A percentile compares a stretch with the other conserved stretches of the same genome.
phyloP scores from a whole-genome alignment of 2,329 filamentous ascomycete species.

The Aspergillus oerlinghausenensis region DNA sequence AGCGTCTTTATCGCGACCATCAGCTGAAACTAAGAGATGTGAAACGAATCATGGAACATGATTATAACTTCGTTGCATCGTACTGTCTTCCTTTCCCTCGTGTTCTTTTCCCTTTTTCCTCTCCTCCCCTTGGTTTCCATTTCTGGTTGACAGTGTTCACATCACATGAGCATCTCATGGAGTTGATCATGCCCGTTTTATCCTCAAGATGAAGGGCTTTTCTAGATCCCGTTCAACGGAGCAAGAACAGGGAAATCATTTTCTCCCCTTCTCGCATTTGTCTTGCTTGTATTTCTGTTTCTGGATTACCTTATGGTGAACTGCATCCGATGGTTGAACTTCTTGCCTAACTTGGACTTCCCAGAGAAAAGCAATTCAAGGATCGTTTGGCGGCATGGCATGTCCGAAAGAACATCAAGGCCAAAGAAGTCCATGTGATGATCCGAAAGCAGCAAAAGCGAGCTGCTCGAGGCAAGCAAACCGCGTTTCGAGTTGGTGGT shows the following conservation, averaged over 20 bases:
- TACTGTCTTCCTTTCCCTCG: constrained; percentile 17
- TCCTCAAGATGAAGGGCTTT: not conserved
- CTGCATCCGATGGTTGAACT: not conserved
- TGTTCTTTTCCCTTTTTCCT: constrained; percentile 3
- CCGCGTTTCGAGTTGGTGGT: constrained; percentile 31
- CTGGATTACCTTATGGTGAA: not conserved
- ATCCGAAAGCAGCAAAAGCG: constrained; percentile 36
- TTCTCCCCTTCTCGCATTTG: not conserved
- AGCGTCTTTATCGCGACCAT: constrained; percentile 32
- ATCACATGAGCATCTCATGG: not conserved
- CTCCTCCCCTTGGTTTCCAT: not conserved
- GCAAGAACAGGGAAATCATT: not conserved
- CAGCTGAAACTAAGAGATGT: constrained; percentile 35
- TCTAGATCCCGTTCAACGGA: not conserved
- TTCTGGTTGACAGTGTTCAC: not conserved
- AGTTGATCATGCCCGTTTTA: not conserved
- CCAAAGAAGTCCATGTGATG: constrained; percentile 35
- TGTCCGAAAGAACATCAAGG: constrained; percentile 36
- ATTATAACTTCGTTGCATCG: constrained; percentile 35
- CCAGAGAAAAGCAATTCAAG: constrained; percentile 38
- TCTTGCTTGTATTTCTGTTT: constrained; percentile 3
- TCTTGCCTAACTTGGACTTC: constrained; percentile 5
- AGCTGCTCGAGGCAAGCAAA: constrained; percentile 34
- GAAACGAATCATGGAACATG: constrained; percentile 33
- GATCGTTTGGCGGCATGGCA: constrained; percentile 35